Conservation (phyloP, 768 basidiomycete species). For the Leccinum disarticulatum region DNA sequence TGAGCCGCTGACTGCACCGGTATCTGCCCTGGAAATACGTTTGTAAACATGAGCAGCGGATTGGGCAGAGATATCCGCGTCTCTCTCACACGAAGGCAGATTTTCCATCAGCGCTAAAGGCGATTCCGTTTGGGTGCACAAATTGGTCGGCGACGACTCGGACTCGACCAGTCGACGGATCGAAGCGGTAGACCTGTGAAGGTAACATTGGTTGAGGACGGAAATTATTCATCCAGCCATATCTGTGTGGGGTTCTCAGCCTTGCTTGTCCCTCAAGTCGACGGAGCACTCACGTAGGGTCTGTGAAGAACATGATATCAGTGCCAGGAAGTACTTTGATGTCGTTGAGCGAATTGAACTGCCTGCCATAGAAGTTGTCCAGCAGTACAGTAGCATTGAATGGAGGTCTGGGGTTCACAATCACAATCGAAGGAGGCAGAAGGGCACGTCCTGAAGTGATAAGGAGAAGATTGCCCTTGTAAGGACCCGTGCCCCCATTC, state of each 20-base stretch:
- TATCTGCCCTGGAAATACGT: slow-evolving; percentile 32
- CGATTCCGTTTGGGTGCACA: slow-evolving; percentile 23
- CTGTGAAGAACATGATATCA: slow-evolving; percentile 75
- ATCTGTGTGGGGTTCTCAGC: slow-evolving; percentile 37
- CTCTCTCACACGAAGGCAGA: slow-evolving; percentile 59
- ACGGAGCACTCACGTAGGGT: slow-evolving; percentile 49
- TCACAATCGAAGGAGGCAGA: slow-evolving; percentile 58
- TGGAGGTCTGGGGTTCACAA: slow-evolving; percentile 64
- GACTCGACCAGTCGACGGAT: slow-evolving; percentile 62
- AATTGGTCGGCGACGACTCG: slow-evolving; percentile 80
- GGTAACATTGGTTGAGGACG: slow-evolving; percentile 66
- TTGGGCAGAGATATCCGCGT: not conserved
- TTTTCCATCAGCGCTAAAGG: not conserved
- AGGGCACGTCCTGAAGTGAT: slow-evolving; percentile 65
- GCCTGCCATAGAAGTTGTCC: slow-evolving; percentile 78
- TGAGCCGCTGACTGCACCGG: slow-evolving; percentile 38
- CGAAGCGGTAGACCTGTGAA: slow-evolving; percentile 74
- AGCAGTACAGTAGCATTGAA: slow-evolving; percentile 68
- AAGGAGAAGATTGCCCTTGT: slow-evolving; percentile 56
- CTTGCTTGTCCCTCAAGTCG: not conserved
- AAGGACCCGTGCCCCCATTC: slow-evolving; percentile 67
- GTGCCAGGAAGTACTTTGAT: slow-evolving; percentile 68
- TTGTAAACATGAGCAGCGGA: slow-evolving; percentile 6
- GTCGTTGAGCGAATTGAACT: slow-evolving; percentile 84
- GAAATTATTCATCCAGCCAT: slow-evolving; percentile 65